A percentile compares a stretch with the other conserved stretches of the same genome.
phyloP scores from a whole-genome alignment of 106 monocot genomes.

The Allium fistulosum region DNA sequence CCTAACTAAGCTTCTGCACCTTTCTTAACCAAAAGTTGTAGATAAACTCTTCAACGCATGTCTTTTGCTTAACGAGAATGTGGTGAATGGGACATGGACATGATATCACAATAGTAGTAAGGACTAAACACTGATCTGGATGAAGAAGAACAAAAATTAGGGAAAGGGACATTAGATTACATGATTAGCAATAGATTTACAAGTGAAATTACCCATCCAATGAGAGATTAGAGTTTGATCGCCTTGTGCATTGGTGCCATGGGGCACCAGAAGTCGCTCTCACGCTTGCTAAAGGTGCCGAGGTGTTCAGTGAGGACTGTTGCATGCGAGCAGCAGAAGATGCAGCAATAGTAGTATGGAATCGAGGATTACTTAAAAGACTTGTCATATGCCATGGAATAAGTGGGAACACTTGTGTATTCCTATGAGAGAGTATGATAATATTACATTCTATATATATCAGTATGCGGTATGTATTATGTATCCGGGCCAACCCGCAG shows the following conservation, averaged over 20 bases:
- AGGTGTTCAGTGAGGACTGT: too few relatives aligned
- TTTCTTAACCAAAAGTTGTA: too few relatives aligned
- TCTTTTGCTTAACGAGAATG: too few relatives aligned
- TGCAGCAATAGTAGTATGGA: slow-evolving; percentile 82
- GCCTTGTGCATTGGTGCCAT: slow-evolving; percentile 94
- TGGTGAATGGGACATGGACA: too few relatives aligned
- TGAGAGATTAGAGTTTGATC: slow-evolving; percentile 45
- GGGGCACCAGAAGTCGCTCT: slow-evolving; percentile 89
- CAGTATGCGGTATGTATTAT: too few relatives aligned
- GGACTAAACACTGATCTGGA: slow-evolving; percentile 58
- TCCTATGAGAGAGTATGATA: too few relatives aligned
- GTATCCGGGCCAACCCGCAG: too few relatives aligned
- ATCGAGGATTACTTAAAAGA: slow-evolving; percentile 68
- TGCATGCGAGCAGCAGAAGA: too few relatives aligned
- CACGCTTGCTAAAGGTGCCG: slow-evolving; percentile 60
- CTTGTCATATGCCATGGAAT: slow-evolving; percentile 84
- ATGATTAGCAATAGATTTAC: slow-evolving; percentile 71
- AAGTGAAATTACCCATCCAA: slow-evolving; percentile 85
- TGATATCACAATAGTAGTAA: too few relatives aligned
- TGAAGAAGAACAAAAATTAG: slow-evolving; percentile 47
- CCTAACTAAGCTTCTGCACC: too few relatives aligned
- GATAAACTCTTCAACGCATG: too few relatives aligned
- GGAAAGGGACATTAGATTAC: slow-evolving; percentile 57
- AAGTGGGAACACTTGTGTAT: slow-evolving; percentile 72
- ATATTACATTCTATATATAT: too few relatives aligned